These are phyloP conservation scores for Naganishia liquefaciens DNA, from an alignment of 1,284 basidiomycete genomes.

Conservation along the genomic window DNA sequence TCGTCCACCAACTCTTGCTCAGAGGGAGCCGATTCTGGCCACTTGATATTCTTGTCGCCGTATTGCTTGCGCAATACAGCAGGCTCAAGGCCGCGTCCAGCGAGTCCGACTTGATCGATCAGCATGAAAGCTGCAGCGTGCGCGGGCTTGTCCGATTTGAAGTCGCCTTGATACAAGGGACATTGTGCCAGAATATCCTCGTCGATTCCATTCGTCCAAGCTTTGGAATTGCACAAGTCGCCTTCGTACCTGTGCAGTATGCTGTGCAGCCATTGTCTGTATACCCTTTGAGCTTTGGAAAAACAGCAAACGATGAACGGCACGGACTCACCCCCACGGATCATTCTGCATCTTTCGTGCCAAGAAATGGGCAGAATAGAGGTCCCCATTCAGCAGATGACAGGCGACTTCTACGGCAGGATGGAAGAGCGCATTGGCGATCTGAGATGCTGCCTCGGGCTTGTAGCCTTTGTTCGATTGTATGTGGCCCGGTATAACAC, in stretches of 20 bases:
- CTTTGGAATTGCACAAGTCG: slow-evolving; percentile 30
- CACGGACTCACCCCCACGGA: slow-evolving; percentile 35
- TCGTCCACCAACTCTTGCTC: slow-evolving; percentile 24
- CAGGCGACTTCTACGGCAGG: slow-evolving; percentile 28
- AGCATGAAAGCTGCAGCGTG: slow-evolving; percentile 25
- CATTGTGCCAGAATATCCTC: slow-evolving; percentile 24
- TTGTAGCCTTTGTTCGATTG: slow-evolving; percentile 30
- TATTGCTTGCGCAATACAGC: slow-evolving; percentile 19
- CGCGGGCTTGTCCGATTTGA: slow-evolving; percentile 15
- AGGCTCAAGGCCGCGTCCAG: slow-evolving; percentile 17
- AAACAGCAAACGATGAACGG: not conserved
- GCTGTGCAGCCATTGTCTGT: slow-evolving; percentile 29
- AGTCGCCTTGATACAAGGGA: slow-evolving; percentile 23
- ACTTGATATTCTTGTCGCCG: slow-evolving; percentile 30
- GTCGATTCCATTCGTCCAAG: slow-evolving; percentile 30
- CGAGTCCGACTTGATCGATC: slow-evolving; percentile 30
- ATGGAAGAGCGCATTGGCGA: slow-evolving; percentile 32
- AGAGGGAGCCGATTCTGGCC: slow-evolving; percentile 20
- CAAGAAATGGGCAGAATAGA: slow-evolving; percentile 41
- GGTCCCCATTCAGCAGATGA: slow-evolving; percentile 39
- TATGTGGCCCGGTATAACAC: slow-evolving; percentile 29
- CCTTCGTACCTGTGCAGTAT: slow-evolving; percentile 31
- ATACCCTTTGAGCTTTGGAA: not conserved
- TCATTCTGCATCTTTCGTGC: slow-evolving; percentile 41
- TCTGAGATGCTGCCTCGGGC: slow-evolving; percentile 24